A percentile compares a stretch with the other conserved stretches of the same genome.
phyloP scores from a whole-genome alignment of 1,284 basidiomycete species.

The Cystobasidium pallidum region DNA sequence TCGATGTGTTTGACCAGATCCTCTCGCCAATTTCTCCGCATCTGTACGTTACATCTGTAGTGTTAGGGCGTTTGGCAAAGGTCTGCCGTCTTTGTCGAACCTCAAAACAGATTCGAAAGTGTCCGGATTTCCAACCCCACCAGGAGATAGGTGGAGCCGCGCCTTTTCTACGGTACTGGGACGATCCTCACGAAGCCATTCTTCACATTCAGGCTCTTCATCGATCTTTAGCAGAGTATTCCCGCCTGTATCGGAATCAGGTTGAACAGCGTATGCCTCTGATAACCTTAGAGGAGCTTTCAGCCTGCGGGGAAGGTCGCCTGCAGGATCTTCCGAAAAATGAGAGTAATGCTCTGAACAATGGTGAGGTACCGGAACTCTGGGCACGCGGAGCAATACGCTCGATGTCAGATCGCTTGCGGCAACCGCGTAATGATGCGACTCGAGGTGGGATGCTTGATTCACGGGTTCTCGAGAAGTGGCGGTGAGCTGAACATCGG shows the following conservation, averaged over 20 bases:
- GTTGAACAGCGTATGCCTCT: neutral
- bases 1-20: no score
- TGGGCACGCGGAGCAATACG: neutral
- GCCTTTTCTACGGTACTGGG: neutral
- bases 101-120: no score
- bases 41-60: no score
- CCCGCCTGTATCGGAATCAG: neutral
- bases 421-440: no score
- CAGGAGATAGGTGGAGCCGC: no score
- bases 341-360: neutral
- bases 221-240: neutral
- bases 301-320: neutral
- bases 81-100: no score
- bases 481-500: no score
- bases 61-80: no score
- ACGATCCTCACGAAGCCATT: neutral
- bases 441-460: no score
- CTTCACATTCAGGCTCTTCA: neutral
- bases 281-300: neutral
- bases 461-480: no score
- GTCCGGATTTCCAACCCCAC: no score
- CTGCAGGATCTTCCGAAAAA: neutral
- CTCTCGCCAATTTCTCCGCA: no score
- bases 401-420: neutral
- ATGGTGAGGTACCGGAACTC: conserved; percentile 1